Base-by-base conservation (phyloP, 192 early-diverging fungal species). In the Entomortierella chlamydospora region DNA sequence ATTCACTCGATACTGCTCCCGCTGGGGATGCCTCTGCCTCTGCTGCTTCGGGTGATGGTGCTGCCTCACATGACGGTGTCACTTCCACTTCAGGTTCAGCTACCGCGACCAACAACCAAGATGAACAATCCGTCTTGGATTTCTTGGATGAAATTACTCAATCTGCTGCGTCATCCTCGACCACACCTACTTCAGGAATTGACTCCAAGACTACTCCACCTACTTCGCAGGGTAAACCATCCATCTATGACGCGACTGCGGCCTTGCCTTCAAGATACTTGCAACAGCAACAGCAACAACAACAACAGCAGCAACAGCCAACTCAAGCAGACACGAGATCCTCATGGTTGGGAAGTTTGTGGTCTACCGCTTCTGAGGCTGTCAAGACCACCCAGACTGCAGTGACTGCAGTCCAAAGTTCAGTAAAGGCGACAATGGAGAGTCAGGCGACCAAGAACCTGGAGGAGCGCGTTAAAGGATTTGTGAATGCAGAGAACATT, bases 401-500 rank as follows among this genome's bases (percentile, higher is more conserved):
- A 18, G 83, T 84, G 23, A 84, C 70, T 12, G 83, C 70, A 18
- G 83, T 84, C 20, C 87, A 90, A 50, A 78, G 83, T 30, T 83
- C 86, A 34, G 84, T 85, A 55, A 85, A 85, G 39, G 81, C 83
- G 31, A 84, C 86, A 18, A 82, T 85, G 64, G 82, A 82, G 29
- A 82, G 83, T 12, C 82, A 86, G 37, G 72, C 82, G 6, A 73
- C 83, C 31, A 80, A 78, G 43, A 84, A 79, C 31, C 57, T 87
- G 1, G 88, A 89, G 64, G 83, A 84, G 49, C 83, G 81, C 43
- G 83, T 89, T 17, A 87, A 87, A 57, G 77, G 80, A 15, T 74
- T 86, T 41, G 86, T 89, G 0, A 89, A 84, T 59, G 86, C 84
- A 12, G 88, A 89, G 50, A 85, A 83, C 62, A 87, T 89, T 81